Evolutionary conservation across 2,329 filamentous ascomycete genomes (phyloP).

Genomic region (Ophiosphaerella herpotricha): DNA sequence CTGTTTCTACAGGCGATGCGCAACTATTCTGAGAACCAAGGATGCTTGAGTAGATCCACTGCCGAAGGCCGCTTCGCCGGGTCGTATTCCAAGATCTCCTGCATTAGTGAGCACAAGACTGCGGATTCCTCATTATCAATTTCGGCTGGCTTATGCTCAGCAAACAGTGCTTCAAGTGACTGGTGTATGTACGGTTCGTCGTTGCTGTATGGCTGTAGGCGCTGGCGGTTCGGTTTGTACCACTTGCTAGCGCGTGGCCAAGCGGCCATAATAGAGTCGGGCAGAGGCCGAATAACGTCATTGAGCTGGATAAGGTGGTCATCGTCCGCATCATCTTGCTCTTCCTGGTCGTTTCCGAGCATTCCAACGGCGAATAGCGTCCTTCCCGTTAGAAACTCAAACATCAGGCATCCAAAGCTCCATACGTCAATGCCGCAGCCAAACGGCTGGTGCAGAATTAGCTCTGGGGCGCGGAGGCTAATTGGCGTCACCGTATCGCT

Average conservation of each 20-base stretch:
- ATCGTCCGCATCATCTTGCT: constrained; percentile 30
- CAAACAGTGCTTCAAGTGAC: constrained; percentile 29
- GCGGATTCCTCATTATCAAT: constrained; percentile 30
- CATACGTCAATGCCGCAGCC: constrained; percentile 41
- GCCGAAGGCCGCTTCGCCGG: constrained; percentile 32
- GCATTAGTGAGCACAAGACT: constrained; percentile 30
- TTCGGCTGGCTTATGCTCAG: constrained; percentile 22
- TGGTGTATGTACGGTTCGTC: constrained; percentile 8
- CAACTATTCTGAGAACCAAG: constrained; percentile 26
- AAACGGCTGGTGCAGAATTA: constrained; percentile 37
- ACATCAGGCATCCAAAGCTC: constrained; percentile 41
- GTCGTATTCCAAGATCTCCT: constrained; percentile 37
- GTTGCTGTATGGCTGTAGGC: constrained; percentile 21
- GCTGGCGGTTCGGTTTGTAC: constrained; percentile 26
- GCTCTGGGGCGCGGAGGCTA: constrained; percentile 34
- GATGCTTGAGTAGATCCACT: constrained; percentile 30
- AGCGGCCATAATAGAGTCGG: constrained; percentile 26
- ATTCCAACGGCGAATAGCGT: constrained; percentile 24
- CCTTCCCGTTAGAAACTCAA: constrained; percentile 35
- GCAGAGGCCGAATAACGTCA: constrained; percentile 27
- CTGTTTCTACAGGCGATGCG: too few species aligned
- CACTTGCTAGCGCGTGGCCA: constrained; percentile 33
- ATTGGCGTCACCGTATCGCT: constrained; percentile 26
- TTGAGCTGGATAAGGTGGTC: constrained; percentile 35
- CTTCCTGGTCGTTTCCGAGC: constrained; percentile 19